Evolutionary conservation across 352 stramenopile genomes (phyloP).

Genomic region (Globisporangium canariense): DNA sequence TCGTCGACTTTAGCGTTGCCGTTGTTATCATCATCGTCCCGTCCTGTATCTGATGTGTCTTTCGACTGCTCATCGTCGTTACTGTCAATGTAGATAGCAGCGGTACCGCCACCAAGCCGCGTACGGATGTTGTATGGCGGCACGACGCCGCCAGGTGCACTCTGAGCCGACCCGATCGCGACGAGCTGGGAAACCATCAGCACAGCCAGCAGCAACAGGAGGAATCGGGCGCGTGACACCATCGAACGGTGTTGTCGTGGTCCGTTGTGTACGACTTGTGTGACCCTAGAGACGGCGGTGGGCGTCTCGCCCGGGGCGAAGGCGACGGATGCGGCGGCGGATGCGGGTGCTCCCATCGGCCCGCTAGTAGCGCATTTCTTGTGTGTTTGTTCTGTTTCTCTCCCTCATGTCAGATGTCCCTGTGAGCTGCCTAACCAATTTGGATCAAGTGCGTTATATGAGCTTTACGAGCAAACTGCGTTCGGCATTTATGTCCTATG

Average conservation of each 20-base stretch:
- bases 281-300: background rate
- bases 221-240: background rate
- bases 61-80: background rate
- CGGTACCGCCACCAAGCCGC: background rate
- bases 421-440: no score
- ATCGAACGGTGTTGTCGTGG: no score
- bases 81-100: background rate
- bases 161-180: background rate
- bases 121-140: background rate
- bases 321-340: background rate
- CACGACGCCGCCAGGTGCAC: background rate
- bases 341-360: background rate
- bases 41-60: background rate
- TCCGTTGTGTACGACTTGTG: no score
- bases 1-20: background rate
- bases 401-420: no score
- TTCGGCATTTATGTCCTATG: no score
- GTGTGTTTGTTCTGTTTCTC: background rate
- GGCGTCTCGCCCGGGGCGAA: background rate
- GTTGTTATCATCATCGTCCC: constrained; percentile 24
- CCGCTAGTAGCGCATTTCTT: background rate
- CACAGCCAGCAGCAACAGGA: background rate
- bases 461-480: no score
- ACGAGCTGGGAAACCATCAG: background rate
- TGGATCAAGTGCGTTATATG: no score